These are phyloP conservation scores for Turnera subulata DNA, from an alignment of 345 rosid genomes.

Conservation along the genomic window DNA sequence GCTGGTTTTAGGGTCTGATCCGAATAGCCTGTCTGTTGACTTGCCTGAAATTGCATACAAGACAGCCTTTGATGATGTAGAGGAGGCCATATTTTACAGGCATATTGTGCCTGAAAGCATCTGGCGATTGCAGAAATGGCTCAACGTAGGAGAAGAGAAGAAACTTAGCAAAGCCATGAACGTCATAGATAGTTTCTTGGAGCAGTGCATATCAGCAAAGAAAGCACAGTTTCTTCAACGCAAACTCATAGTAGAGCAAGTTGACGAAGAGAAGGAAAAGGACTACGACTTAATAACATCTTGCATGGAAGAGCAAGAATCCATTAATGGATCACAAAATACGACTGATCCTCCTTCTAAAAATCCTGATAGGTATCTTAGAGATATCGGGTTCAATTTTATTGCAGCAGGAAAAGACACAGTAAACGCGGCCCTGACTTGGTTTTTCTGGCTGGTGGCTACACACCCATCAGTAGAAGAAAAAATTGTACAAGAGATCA, in stretches of 20 bases:
- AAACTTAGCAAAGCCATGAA: constrained; percentile 8
- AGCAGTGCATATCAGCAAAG: constrained; percentile 13
- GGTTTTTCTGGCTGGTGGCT: constrained; percentile 40
- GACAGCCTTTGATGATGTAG: constrained; percentile 19
- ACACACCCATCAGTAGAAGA: constrained; percentile 28
- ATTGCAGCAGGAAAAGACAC: constrained; percentile 42
- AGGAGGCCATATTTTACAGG: constrained; percentile 10
- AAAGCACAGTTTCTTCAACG: background rate
- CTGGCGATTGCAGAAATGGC: constrained; percentile 27
- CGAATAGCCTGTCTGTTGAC: constrained; percentile 6
- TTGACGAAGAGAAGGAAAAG: constrained; percentile 1
- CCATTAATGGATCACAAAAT: background rate
- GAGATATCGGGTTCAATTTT: constrained; percentile 26
- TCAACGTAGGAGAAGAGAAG: constrained; percentile 28
- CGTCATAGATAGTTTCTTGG: constrained; percentile 10
- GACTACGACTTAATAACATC: constrained; percentile 24
- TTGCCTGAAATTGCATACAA: constrained; percentile 18
- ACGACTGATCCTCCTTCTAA: background rate
- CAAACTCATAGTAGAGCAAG: background rate
- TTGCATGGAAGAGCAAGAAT: constrained; percentile 13
- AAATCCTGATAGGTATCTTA: constrained; percentile 16
- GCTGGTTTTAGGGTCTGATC: constrained; percentile 9
- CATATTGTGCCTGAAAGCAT: constrained; percentile 5
- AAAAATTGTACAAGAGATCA: constrained; percentile 25
- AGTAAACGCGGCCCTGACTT: constrained; percentile 26